These are phyloP conservation scores for Kalaharituber pfeilii DNA, from an alignment of 2,329 filamentous ascomycete genomes.

Conservation along the genomic window DNA sequence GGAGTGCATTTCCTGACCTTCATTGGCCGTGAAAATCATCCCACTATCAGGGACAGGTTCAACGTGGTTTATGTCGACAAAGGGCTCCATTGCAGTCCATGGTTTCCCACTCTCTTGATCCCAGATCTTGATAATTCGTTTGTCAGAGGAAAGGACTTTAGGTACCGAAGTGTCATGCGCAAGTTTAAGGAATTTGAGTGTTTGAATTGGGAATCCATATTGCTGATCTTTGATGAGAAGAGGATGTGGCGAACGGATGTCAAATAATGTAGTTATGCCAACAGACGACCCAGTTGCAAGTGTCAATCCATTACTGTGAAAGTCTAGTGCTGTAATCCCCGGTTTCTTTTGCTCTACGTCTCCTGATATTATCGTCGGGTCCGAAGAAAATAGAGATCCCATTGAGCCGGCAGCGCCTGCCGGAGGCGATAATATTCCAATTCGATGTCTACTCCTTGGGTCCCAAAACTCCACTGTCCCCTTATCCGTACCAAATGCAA, in stretches of 20 bases:
- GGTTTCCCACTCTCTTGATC: conserved; percentile 64
- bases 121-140: conserved; percentile 95
- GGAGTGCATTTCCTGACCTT: conserved; percentile 83
- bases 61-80: conserved; percentile 87
- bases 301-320: conserved; percentile 65
- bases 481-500: conserved; percentile 82
- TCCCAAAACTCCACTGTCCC: conserved; percentile 99
- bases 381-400: conserved; percentile 25
- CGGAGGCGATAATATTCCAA: conserved; percentile 53
- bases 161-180: conserved; percentile 57
- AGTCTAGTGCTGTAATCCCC: conserved; percentile 57
- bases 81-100: conserved; percentile 90
- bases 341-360: conserved; percentile 20
- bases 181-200: conserved; percentile 43
- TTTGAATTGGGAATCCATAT: conserved; percentile 83
- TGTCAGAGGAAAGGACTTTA: conserved; percentile 83
- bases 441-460: conserved; percentile 60
- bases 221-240: conserved; percentile 87
- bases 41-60: conserved; percentile 83
- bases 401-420: not conserved
- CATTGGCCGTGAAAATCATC: conserved; percentile 93
- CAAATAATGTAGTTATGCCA: conserved; percentile 78
- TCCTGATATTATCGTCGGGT: conserved; percentile 28
- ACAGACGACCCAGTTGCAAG: conserved; percentile 74
- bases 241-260: conserved; percentile 72